Percentiles rank a stretch among this genome's conserved stretches.
Conservation (phyloP, 257 asterid genomes). For the Capsicum pubescens region DNA sequence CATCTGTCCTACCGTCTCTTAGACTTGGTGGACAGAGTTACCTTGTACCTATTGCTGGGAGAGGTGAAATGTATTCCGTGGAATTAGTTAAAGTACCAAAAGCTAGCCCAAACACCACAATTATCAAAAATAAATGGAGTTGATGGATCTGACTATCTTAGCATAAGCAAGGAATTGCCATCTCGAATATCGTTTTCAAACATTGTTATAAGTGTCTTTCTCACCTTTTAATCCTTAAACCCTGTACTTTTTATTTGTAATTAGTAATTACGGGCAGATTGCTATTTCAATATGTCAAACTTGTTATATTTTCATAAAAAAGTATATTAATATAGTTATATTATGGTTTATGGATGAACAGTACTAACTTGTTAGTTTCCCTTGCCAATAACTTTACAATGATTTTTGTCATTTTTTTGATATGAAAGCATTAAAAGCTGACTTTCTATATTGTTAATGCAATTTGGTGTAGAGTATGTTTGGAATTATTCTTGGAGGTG, state of each 20-base stretch:
- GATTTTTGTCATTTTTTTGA: background rate
- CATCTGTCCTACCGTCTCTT: no score
- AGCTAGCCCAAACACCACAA: no score
- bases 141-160: constrained; percentile 7
- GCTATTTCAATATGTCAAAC: background rate
- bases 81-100: no score
- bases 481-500: constrained; percentile 95
- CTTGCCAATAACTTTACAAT: background rate
- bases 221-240: background rate
- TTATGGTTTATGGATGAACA: background rate
- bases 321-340: background rate
- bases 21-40: no score
- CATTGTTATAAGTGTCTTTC: background rate
- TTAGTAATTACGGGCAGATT: background rate
- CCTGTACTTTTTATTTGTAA: background rate
- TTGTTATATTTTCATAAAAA: background rate
- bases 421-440: background rate
- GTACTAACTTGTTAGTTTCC: background rate
- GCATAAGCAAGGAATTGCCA: background rate
- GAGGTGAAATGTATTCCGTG: no score
- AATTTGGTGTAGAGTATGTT: constrained; percentile 72
- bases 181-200: background rate
- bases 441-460: background rate
- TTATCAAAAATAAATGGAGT: background rate
- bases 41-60: no score